Evolutionary conservation across 805 yeast genomes (phyloP).

Genomic region (Zygosaccharomyces bailii): DNA sequence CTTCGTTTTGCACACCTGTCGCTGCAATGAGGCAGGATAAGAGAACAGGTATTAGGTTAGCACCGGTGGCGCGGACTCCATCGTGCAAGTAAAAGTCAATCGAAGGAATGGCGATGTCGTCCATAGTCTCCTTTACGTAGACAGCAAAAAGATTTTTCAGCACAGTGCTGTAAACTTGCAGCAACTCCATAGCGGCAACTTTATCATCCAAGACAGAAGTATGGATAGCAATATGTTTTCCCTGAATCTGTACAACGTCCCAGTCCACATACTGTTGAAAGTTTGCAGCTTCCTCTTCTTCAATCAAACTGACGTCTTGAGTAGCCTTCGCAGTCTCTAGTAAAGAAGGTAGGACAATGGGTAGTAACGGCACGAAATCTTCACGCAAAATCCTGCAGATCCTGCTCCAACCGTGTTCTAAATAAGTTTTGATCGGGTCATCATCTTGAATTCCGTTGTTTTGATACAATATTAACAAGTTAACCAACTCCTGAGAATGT

Average conservation of each 20-base stretch:
- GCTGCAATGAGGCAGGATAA: conserved; percentile 56
- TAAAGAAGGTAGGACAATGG: conserved; percentile 86
- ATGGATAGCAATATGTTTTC: conserved; percentile 91
- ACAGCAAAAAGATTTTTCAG: conserved; percentile 79
- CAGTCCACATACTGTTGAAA: conserved; percentile 84
- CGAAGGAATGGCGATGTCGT: conserved; percentile 81
- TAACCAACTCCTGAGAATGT: conserved; percentile 69
- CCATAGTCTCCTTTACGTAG: conserved; percentile 73
- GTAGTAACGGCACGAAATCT: conserved; percentile 80
- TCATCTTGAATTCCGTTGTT: conserved; percentile 55
- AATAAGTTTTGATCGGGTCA: conserved; percentile 81
- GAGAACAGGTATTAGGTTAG: conserved; percentile 75
- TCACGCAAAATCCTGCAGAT: conserved; percentile 80
- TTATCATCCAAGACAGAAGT: conserved; percentile 94
- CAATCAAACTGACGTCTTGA: conserved; percentile 84
- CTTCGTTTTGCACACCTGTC: conserved; percentile 49
- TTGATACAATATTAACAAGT: conserved; percentile 71
- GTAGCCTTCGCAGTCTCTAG: conserved; percentile 80
- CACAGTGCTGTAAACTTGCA: conserved; percentile 79
- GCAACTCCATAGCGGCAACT: conserved; percentile 83
- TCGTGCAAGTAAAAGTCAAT: conserved; percentile 89
- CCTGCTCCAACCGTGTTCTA: conserved; percentile 96
- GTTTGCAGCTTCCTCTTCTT: conserved; percentile 83
- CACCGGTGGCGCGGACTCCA: conserved; percentile 90
- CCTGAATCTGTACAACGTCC: conserved; percentile 89